Evolutionary conservation across 2,329 filamentous ascomycete genomes (phyloP).

Genomic region (Talaromyces sp.): DNA sequence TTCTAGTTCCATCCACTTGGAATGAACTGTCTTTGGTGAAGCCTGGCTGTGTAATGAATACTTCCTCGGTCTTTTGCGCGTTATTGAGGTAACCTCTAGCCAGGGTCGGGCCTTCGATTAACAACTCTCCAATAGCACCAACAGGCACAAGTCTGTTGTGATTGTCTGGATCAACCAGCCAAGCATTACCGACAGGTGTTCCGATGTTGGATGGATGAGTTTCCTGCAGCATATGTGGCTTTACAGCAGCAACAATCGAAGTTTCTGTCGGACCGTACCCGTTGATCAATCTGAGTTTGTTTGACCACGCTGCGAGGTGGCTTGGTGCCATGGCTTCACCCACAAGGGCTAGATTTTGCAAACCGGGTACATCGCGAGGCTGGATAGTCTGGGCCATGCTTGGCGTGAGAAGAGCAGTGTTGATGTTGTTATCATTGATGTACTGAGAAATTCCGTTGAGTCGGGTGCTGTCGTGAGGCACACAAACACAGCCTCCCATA

Average conservation of each 20-base stretch:
- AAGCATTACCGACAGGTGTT: constrained; percentile 31
- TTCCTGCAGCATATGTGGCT: constrained; percentile 1
- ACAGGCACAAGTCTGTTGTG: constrained; percentile 40
- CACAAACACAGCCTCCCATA: constrained; percentile 55
- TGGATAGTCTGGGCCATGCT: constrained; percentile 48
- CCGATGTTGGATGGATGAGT: constrained; percentile 28
- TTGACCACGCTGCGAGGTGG: constrained; percentile 18
- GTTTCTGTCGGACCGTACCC: constrained; percentile 11
- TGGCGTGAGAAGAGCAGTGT: constrained; percentile 56
- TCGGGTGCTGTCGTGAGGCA: constrained; percentile 49
- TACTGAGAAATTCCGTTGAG: constrained; percentile 20
- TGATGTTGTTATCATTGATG: constrained; percentile 48
- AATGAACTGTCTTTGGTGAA: constrained; percentile 29
- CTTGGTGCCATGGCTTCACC: constrained; percentile 39
- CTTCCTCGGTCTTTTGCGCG: constrained; percentile 28
- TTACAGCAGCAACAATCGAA: constrained; percentile 11
- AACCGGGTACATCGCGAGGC: constrained; percentile 18
- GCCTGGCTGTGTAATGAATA: constrained; percentile 33
- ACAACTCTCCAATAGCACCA: constrained; percentile 33
- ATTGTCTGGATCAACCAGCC: constrained; percentile 45
- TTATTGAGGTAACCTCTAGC: constrained; percentile 45
- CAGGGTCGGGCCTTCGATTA: constrained; percentile 38
- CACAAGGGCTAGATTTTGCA: constrained; percentile 37
- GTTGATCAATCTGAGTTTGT: constrained; percentile 7
- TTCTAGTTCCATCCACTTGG: constrained; percentile 25